Evolutionary conservation across 2,329 filamentous ascomycete genomes (phyloP), one percentile per base, ranked within the genome.

Genomic region (Aspergillus hortae): DNA sequence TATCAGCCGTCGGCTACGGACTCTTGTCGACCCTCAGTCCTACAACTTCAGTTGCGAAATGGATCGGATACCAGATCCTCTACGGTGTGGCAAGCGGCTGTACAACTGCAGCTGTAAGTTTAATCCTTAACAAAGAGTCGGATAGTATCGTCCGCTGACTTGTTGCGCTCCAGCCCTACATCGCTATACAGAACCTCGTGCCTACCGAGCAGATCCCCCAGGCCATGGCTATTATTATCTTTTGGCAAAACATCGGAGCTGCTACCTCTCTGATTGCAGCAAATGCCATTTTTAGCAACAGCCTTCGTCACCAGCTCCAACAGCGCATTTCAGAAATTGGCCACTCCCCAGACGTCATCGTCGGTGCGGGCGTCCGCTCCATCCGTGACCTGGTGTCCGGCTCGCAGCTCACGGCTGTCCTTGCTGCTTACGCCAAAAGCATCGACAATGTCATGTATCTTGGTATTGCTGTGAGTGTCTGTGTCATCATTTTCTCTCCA

Each of bases 221-320:
- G 3, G 65, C 58, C 38, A 67, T 66, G 61, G 57, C 62, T 5
- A 60, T 68, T 43, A 43, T 68, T 15, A 62, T 67, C 15, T 67
- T 66, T 44, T 55, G 52, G 42, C 70, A 74, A 48, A 70, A 69
- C 46, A 60, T 74, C 4, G 61, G 66, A 14, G 63, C 51, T 2
- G 61, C 71, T 0, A 57, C 66, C 6, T 65, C 58, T 36, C 56
- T 69, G 12, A 60, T 68, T 4, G 54, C 67, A 7, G 65, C 63
- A 21, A 64, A 65, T 21, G 55, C 61, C 41, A 64, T 64, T 25
- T 66, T 65, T 47, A 60, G 47, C 47, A 66, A 61, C 49, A 61
- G 51, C 27, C 63, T 67, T 12, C 53, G 56, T 12, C 23, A 55
- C 3, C 48, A 59, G 44, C 57, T 64, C 5, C 40, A 47, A 23